phyloP scores from a whole-genome alignment of 1,284 basidiomycete genomes.

The Ceratobasidium sp. region DNA sequence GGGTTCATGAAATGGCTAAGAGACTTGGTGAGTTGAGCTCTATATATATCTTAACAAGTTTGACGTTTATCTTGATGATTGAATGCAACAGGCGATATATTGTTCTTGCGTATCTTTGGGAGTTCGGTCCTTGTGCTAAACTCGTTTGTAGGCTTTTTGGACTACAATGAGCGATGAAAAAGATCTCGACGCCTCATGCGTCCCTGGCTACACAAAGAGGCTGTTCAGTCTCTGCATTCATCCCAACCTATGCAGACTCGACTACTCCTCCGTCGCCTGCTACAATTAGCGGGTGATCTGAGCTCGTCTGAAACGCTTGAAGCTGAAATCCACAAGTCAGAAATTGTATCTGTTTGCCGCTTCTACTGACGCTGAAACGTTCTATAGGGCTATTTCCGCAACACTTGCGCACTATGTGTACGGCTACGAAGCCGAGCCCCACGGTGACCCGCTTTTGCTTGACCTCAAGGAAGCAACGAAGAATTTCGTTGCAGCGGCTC shows the following conservation, averaged over 20 bases:
- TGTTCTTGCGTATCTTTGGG: constrained; percentile 59
- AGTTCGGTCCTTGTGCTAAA: constrained; percentile 61
- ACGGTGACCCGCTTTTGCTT: constrained; percentile 5
- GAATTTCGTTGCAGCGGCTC: background rate
- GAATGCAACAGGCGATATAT: constrained; percentile 53
- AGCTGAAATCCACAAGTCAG: constrained; percentile 18
- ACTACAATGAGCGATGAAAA: constrained; percentile 50
- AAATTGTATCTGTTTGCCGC: no score
- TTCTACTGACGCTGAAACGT: background rate
- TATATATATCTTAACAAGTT: background rate
- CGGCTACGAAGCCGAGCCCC: constrained; percentile 42
- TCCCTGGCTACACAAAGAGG: constrained; percentile 52
- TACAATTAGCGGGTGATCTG: constrained; percentile 28
- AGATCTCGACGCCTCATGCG: constrained; percentile 53
- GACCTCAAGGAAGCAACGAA: constrained; percentile 13
- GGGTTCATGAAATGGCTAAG: constrained; percentile 19
- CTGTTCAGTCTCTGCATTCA: constrained; percentile 41
- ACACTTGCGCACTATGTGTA: constrained; percentile 24
- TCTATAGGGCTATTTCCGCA: constrained; percentile 4
- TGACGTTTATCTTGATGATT: background rate
- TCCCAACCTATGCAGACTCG: constrained; percentile 49
- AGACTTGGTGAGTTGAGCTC: constrained; percentile 18
- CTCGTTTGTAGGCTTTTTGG: constrained; percentile 49
- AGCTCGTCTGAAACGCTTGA: background rate
- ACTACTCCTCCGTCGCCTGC: background rate